Base-by-base conservation (phyloP, 768 basidiomycete species). In the Paxillus involutus region DNA sequence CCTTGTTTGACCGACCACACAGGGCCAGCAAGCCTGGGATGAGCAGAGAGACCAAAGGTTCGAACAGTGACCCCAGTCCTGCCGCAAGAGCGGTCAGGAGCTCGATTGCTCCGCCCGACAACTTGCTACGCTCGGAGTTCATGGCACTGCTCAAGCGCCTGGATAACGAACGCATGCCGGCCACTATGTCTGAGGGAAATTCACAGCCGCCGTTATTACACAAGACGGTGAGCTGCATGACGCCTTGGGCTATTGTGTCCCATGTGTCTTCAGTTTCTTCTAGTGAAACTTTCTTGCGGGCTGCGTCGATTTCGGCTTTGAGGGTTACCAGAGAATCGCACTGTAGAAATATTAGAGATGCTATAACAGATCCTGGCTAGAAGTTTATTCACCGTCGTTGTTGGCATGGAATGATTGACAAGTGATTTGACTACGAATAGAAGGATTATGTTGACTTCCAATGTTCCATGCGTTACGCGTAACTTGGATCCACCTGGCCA, bases 261-360 rank as follows among this genome's bases (percentile, higher is more conserved):
- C 91, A 93, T 13, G 82, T 82, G 29, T 93, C 89, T 65, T 93
- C 91, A 3, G 87, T 82, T 68, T 93, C 91, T 33, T 76, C 63
- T 13, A 81, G 73, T 50, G 72, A 63, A 17, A 81, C 56, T 21
- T 72, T 65, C 58, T 73, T 66, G 52, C 76, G 76, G 19, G 81
- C 59, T 37, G 69, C 62, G 40, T 78, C 77, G 44, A 84, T 59
- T 59, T 80, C 73, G 36, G 72, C 50, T 58, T 65, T 66, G 26
- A 78, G 65, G 42, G 58, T 58, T 55, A 63, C 54, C 45, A 66
- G 33, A 40, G 71, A 66, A 53, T 52, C 43, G 44, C 70, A 72
- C 85, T 70, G 49, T 43, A 14, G 11, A 16, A 48, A 30, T 6
- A 46, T 67, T 16, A 57, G 30, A 29, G 9, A 12, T 6, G 10